Percentiles rank a stretch among this genome's conserved stretches.
These are phyloP conservation scores for Colletotrichum noveboracense DNA, from an alignment of 2,329 filamentous ascomycete genomes.

Conservation along the genomic window DNA sequence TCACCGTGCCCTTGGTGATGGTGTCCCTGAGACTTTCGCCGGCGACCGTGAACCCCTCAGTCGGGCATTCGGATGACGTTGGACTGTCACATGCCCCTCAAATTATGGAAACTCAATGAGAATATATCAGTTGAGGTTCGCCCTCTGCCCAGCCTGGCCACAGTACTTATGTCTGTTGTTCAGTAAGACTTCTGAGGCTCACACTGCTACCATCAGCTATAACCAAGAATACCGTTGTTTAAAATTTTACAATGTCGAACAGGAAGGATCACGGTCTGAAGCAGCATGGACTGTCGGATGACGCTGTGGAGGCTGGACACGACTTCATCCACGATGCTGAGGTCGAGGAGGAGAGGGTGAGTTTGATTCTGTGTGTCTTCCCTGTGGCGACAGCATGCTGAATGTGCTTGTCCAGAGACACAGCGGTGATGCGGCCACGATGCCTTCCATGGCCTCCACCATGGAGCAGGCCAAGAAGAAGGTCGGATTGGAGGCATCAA, in stretches of 20 bases:
- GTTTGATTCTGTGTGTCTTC: not conserved
- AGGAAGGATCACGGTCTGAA: slow-evolving; percentile 7
- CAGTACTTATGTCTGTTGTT: rapidly evolving
- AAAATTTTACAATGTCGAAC: not conserved
- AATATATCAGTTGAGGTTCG: not conserved
- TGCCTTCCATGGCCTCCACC: not conserved
- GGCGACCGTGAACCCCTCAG: not conserved
- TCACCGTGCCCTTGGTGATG: slow-evolving; percentile 1
- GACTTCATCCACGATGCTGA: slow-evolving; percentile 40
- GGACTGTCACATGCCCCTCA: not conserved
- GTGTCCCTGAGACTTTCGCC: not conserved
- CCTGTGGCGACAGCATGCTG: not conserved
- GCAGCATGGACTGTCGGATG: slow-evolving; percentile 10
- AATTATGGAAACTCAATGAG: not conserved
- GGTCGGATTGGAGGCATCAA: not conserved
- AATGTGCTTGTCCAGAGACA: not conserved
- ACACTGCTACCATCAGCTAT: not conserved
- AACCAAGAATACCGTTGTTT: not conserved
- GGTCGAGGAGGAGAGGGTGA: slow-evolving; percentile 35
- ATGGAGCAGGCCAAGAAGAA: not conserved
- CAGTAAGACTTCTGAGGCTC: not conserved
- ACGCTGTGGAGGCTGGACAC: slow-evolving; percentile 32
- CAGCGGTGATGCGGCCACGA: not conserved
- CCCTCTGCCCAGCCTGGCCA: not conserved
- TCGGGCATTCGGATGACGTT: not conserved